Conservation (phyloP, 176 grass and related monocot genomes). For the Zea mays region Zm-B73-REFERENCE-NAM-5.0 NC_050103.1:153978001-153978500, state of each 20-base stretch:
- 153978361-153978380: conserved; percentile 2
- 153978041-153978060: background rate
- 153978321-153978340: background rate
- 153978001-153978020: too few species aligned
- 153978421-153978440: conserved; percentile 30
- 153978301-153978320: conserved; percentile 14
- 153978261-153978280: background rate
- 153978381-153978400: conserved; percentile 12
- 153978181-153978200: background rate
- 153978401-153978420: conserved; percentile 16
- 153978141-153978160: background rate
- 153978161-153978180: background rate
- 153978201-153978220: background rate
- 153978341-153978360: conserved; percentile 10
- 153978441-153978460: conserved; percentile 30
- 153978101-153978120: background rate
- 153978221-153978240: conserved; percentile 8
- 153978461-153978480: conserved; percentile 34
- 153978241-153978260: background rate
- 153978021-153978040: too few species aligned
- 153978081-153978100: background rate
- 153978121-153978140: too few species aligned
- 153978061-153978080: background rate
- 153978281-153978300: conserved; percentile 4
- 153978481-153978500: conserved; percentile 17